Base-by-base conservation (phyloP, 805 yeast species). In the Candida sanyiensis region DNA sequence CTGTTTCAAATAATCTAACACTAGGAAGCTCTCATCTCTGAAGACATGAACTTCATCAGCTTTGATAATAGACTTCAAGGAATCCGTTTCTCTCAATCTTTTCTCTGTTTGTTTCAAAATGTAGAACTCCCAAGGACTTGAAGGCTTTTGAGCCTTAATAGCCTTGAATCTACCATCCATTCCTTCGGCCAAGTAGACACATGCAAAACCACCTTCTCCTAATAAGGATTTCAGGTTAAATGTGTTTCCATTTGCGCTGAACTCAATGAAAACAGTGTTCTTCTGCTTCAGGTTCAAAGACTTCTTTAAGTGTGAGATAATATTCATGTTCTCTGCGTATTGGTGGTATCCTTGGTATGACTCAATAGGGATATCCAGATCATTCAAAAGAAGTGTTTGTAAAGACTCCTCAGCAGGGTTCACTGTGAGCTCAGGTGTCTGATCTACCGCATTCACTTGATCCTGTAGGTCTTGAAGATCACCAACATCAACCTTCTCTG, bases 141-240 rank as follows among this genome's bases (percentile, higher is more conserved):
- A 63, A 0, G 90, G 86, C 13, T 69, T 67, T 52, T 83, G 87
- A 11, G 82, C 73, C 54, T 88, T 88, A 37, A 88, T 59, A 0
- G 96, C 95, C 36, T 68, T 71, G 24, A 72, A 51, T 1, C 59
- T 54, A 2, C 84, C 86, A 7, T 60, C 56, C 44, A 74, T 69
- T 10, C 70, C 64, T 54, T 83, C 89, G 1, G 83, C 79, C 17
- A 86, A 62, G 54, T 77, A 86, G 0, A 86, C 95, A 2, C 75
- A 69, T 0, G 89, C 94, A 61, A 67, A 80, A 0, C 89, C 93
- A n/a, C 95, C 94, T 50, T 72, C 73, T 0, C 96, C 96, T 10
- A 88, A 60, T 50, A 76, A 74, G 34, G 65, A 62, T 20, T 70
- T 66, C 39, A 80, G 57, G 42, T 75, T 73, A 46, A 58, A 72